Conservation (phyloP, 352 stramenopile genomes). For the Pythium chondricola region DNA sequence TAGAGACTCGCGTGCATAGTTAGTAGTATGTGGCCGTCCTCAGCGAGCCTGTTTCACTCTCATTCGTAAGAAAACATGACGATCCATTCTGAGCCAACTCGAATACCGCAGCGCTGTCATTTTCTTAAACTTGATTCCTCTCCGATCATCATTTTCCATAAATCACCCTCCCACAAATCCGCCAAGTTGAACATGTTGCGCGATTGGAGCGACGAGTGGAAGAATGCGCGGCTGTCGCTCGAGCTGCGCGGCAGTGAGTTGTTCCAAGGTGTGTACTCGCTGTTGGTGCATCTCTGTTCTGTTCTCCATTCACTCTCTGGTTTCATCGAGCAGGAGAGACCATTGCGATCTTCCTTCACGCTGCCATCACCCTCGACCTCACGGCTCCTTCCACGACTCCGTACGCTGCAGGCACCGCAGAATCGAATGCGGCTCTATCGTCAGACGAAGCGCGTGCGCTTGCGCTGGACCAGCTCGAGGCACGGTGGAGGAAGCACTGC, state of each 20-base stretch:
- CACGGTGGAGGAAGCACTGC: slow-evolving; percentile 37
- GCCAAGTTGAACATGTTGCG: slow-evolving; percentile 42
- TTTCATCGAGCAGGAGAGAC: slow-evolving; percentile 9
- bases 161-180: no score
- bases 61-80: slow-evolving; percentile 4
- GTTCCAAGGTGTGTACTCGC: slow-evolving; percentile 41
- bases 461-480: slow-evolving; percentile 11
- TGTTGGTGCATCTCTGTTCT: not conserved
- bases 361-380: slow-evolving; percentile 8
- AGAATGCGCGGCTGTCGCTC: slow-evolving; percentile 40
- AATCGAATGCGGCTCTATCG: slow-evolving; percentile 1
- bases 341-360: slow-evolving; percentile 6
- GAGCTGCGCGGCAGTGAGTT: slow-evolving; percentile 45
- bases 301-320: not conserved
- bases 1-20: no score
- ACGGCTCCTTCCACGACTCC: not conserved
- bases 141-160: no score
- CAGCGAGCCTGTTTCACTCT: no score
- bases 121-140: no score
- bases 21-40: no score
- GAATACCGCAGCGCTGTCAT: no score
- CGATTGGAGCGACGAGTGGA: slow-evolving; percentile 67
- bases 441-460: not conserved
- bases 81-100: not conserved
- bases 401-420: not conserved